Base-by-base conservation (phyloP, 2,329 filamentous ascomycete species). In the Stemphylium lycopersici region DNA sequence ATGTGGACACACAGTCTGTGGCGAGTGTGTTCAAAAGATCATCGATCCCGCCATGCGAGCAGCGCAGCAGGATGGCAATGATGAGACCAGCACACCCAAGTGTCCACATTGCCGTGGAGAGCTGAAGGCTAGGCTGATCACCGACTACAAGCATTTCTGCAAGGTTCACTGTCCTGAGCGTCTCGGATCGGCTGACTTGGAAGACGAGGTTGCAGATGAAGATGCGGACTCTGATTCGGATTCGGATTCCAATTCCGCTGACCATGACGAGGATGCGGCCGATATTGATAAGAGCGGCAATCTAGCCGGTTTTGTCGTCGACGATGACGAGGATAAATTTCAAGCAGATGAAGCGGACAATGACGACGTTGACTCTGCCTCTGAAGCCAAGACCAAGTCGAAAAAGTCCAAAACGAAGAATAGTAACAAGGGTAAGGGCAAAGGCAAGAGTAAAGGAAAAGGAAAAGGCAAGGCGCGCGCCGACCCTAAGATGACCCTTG, bases 1-100 rank as follows among this genome's bases (percentile, higher is more conserved):
- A 1, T 96, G 92, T 67, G 92, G 92, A 2, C 92, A 96, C 68
- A 85, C 88, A 55, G 86, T 87, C 20, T 96, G 92, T 73, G 78
- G 83, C 1, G 88, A 92, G 58, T 96, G 92, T 69, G 87, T 95
- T 56, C 82, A 85, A 5, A 85, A 83, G 49, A 82, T 96, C 41
- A 81, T 73, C 12, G 90, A 91, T 58, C 85, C 87, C 3, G 76
- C 81, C 1, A 83, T 52, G 52, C 52, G 79, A 24, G 38, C 47
- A 24, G 43, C 44, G 20, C 52, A 47, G 7, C 55, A 52, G 34
- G 80, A 85, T 52, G 89, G 87, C 24, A 62, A 63, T 4, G 79
- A 86, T 31, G 64, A 65, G 11, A 87, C 90, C 16, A 63, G 57
- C 44, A 77, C 71, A 39, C 79, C 85, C 33, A 88, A 84, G 70